Evolutionary conservation across 371 early-diverging fungal genomes (phyloP).

Genomic region (Mortierella polycephala): DNA sequence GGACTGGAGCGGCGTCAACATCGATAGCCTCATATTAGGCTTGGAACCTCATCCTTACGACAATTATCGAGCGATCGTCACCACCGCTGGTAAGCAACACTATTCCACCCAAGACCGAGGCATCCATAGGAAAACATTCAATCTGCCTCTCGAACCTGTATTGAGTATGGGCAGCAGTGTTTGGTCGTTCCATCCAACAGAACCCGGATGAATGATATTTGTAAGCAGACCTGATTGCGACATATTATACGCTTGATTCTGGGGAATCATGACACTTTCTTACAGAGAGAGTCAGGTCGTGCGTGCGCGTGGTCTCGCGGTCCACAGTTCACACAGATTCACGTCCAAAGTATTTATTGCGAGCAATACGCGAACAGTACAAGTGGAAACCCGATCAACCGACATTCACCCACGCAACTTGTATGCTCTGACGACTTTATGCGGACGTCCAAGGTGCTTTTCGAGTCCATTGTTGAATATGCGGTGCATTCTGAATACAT

Average conservation of each 20-base stretch:
- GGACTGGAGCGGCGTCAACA: slow-evolving; percentile 66
- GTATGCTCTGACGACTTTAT: slow-evolving; percentile 69
- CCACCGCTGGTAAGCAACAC: slow-evolving; percentile 62
- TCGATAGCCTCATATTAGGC: slow-evolving; percentile 56
- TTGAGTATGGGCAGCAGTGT: slow-evolving; percentile 65
- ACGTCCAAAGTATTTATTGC: slow-evolving; percentile 74
- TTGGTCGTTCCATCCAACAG: slow-evolving; percentile 85
- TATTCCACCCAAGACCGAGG: slow-evolving; percentile 80
- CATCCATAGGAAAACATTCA: slow-evolving; percentile 65
- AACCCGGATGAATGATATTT: slow-evolving; percentile 82
- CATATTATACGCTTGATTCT: slow-evolving; percentile 75
- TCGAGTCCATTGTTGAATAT: slow-evolving; percentile 77
- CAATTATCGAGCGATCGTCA: slow-evolving; percentile 74
- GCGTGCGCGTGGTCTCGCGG: slow-evolving; percentile 88
- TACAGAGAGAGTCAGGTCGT: slow-evolving; percentile 77
- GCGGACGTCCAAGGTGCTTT: slow-evolving; percentile 59
- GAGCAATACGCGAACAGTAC: slow-evolving; percentile 68
- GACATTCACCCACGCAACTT: slow-evolving; percentile 61
- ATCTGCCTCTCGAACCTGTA: slow-evolving; percentile 58
- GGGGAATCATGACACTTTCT: slow-evolving; percentile 80
- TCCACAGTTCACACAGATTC: slow-evolving; percentile 61
- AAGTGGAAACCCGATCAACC: slow-evolving; percentile 57
- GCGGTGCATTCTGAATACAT: slow-evolving; percentile 87
- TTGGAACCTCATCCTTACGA: slow-evolving; percentile 78
- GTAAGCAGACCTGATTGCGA: slow-evolving; percentile 69